These are phyloP conservation scores for Entomortierella parvispora DNA, from an alignment of 192 early-diverging fungal genomes.

Conservation along the genomic window DNA sequence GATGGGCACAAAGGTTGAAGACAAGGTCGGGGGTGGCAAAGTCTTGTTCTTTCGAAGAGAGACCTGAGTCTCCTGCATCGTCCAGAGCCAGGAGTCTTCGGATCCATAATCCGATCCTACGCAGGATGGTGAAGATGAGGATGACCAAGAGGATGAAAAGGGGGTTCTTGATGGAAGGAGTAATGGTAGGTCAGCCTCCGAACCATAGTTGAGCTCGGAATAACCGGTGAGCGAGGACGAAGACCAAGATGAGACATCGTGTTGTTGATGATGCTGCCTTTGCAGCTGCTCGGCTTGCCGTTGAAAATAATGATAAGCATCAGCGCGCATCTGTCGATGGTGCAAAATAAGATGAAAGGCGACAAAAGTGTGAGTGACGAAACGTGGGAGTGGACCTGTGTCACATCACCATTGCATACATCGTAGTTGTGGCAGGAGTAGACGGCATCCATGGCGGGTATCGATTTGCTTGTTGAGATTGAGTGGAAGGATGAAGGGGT, in stretches of 20 bases:
- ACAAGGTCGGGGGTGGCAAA: slow-evolving; percentile 30
- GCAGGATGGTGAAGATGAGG: background rate
- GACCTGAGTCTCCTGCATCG: too few species aligned
- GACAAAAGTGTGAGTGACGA: too few species aligned
- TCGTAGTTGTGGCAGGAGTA: too few species aligned
- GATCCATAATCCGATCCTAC: too few species aligned
- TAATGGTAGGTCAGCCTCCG: background rate
- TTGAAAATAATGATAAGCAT: background rate
- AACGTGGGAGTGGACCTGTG: too few species aligned
- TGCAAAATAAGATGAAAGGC: too few species aligned
- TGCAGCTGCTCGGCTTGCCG: too few species aligned
- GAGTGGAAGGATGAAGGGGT: background rate
- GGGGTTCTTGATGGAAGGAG: slow-evolving; percentile 6
- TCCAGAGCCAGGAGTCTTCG: too few species aligned
- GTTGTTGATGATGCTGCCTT: background rate
- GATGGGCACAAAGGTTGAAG: slow-evolving; percentile 20
- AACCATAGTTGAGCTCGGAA: background rate
- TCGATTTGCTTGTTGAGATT: background rate
- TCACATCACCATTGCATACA: too few species aligned
- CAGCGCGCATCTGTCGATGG: too few species aligned
- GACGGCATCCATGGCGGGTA: background rate
- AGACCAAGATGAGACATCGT: background rate
- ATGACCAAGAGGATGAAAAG: background rate
- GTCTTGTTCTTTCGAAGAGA: slow-evolving; percentile 22
- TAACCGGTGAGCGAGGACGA: background rate